phyloP scores from a whole-genome alignment of 805 yeast species.

The Torulaspora microellipsoides region DNA sequence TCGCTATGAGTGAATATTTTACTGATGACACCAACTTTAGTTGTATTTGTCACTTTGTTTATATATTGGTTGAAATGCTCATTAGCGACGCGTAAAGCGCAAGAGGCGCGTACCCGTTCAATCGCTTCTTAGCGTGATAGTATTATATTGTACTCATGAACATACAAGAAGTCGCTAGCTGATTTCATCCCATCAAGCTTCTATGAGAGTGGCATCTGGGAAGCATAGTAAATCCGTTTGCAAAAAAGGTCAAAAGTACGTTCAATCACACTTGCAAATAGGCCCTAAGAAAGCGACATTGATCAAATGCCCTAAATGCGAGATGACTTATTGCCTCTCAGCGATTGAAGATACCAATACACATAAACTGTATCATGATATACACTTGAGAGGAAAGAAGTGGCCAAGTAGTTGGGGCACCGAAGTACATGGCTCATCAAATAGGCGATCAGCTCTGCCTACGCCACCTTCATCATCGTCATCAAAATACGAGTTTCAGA shows the following conservation, averaged over 20 bases:
- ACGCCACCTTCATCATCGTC: constrained; percentile 18
- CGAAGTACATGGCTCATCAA: constrained; percentile 6
- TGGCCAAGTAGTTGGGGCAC: constrained; percentile 43
- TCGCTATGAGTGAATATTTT: too few species aligned
- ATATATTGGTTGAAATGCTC: too few species aligned
- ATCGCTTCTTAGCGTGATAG: too few species aligned
- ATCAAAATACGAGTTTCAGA: constrained; percentile 1
- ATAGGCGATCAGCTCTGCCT: constrained; percentile 1
- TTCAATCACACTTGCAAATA: constrained; percentile 20
- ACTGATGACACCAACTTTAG: too few species aligned
- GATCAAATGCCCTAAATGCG: constrained; percentile 26
- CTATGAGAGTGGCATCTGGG: too few species aligned
- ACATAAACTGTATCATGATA: constrained; percentile 51
- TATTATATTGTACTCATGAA: too few species aligned
- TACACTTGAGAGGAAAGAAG: constrained; percentile 44
- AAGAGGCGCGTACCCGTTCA: too few species aligned
- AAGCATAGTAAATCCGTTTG: not conserved
- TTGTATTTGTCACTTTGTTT: too few species aligned
- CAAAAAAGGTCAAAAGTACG: constrained; percentile 8
- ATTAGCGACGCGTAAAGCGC: too few species aligned
- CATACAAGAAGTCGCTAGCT: too few species aligned
- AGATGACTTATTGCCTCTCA: constrained; percentile 24
- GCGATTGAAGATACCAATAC: constrained; percentile 18
- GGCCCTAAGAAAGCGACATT: constrained; percentile 9
- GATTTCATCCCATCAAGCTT: too few species aligned